Conservation (phyloP, 2,329 filamentous ascomycete genomes). For the Beauveria asiatica region DNA sequence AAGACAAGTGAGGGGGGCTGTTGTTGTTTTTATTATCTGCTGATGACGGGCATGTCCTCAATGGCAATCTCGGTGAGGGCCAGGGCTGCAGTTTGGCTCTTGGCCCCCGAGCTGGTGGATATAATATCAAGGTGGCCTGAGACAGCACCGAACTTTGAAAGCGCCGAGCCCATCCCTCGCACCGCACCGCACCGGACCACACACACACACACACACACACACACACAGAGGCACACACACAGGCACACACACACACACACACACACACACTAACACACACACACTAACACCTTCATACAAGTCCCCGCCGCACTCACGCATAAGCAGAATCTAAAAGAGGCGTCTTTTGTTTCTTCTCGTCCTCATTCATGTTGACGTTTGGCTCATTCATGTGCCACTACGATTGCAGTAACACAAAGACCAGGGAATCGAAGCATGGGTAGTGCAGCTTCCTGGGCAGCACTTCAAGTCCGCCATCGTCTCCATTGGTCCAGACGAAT, state of each 20-base stretch:
- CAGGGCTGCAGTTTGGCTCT: conserved; percentile 25
- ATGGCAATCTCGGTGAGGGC: conserved; percentile 26
- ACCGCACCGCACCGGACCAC: background rate
- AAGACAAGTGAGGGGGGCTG: conserved; percentile 1
- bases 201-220: conserved; percentile 8
- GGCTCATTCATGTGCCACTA: background rate
- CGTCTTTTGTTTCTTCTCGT: background rate
- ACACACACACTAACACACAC: conserved; percentile 1
- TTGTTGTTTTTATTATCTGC: conserved; percentile 7
- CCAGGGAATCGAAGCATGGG: background rate
- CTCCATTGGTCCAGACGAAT: background rate
- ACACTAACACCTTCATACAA: background rate
- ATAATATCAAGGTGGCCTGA: conserved; percentile 12
- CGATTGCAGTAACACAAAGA: background rate
- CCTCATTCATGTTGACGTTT: background rate
- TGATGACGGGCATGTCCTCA: conserved; percentile 7
- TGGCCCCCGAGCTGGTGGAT: conserved; percentile 10
- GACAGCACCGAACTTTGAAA: conserved; percentile 8
- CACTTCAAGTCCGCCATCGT: background rate
- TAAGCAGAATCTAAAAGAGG: background rate
- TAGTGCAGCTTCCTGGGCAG: background rate
- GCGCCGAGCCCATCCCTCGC: conserved; percentile 2
- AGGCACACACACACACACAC: background rate
- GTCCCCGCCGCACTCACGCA: background rate
- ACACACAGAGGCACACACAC: too few species aligned